Percentiles rank a stretch among this genome's conserved stretches.
phyloP scores from a whole-genome alignment of 108 stramenopile genomes.

The Bacterosira constricta region DNA sequence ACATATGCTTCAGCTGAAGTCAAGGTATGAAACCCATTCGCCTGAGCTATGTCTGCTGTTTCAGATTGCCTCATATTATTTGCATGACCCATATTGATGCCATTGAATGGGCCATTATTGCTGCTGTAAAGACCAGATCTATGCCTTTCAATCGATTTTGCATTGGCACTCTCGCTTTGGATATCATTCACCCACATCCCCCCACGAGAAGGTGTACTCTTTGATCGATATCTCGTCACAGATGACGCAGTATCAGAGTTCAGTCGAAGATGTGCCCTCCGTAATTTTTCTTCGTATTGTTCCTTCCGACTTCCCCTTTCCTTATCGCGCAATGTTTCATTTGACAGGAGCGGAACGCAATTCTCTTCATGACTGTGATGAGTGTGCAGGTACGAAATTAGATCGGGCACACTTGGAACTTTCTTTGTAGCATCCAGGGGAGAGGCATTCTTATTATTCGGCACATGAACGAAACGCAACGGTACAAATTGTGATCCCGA shows the following conservation, averaged over 20 bases:
- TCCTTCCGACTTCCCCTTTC: slow-evolving; percentile 9
- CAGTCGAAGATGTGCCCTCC: slow-evolving; percentile 20
- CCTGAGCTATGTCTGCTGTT: no score
- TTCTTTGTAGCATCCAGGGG: neutral
- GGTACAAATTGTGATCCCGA: no score
- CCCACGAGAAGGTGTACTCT: slow-evolving; percentile 38
- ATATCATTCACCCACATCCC: neutral
- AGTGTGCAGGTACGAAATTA: neutral
- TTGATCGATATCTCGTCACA: slow-evolving; percentile 20
- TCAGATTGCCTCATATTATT: no score
- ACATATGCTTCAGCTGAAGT: no score
- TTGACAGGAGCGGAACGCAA: neutral
- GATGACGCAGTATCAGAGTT: neutral
- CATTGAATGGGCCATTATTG: no score
- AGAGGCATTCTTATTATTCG: neutral
- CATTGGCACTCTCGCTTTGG: neutral
- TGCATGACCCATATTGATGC: neutral
- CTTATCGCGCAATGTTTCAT: slow-evolving; percentile 9
- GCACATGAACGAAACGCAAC: slow-evolving; percentile 38
- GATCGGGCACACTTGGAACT: slow-evolving; percentile 37
- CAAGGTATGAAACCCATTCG: no score
- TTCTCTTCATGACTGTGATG: neutral
- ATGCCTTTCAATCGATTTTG: no score
- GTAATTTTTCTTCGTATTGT: slow-evolving; percentile 31
- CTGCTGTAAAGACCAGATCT: no score